Evolutionary conservation across 164 flowering plant genomes (phyloP).

Genomic region (Liriodendron chinense): DNA sequence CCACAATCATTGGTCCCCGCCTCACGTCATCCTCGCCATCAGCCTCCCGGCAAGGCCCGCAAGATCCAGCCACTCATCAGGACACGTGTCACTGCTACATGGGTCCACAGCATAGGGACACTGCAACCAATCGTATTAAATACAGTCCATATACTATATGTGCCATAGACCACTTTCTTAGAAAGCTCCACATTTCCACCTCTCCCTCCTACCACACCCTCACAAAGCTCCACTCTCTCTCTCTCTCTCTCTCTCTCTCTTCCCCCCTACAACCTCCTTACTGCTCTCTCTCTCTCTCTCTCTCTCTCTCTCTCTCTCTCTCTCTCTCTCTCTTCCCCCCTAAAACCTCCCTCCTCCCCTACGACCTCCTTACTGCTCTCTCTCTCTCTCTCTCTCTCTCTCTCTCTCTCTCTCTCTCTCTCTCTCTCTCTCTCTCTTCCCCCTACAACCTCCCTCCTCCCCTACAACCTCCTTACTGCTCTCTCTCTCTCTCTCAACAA

Average conservation of each 20-base stretch:
- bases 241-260: conserved; percentile 4
- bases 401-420: not conserved
- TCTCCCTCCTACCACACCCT: too few species aligned
- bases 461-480: not conserved
- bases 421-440: not conserved
- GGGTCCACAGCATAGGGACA: not conserved
- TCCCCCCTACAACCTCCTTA: too few species aligned
- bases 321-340: conserved; percentile 3
- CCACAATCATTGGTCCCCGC: conserved; percentile 5
- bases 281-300: too few species aligned
- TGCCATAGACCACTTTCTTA: not conserved
- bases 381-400: too few species aligned
- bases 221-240: not conserved
- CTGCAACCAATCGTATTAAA: not conserved
- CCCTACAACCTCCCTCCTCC: not conserved
- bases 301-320: too few species aligned
- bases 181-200: conserved; percentile 8
- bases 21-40: not conserved
- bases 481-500: conserved; percentile 1
- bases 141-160: not conserved
- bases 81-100: not conserved
- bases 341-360: too few species aligned
- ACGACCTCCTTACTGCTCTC: too few species aligned
- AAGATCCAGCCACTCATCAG: not conserved
- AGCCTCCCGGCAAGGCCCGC: not conserved